Conservation (phyloP, 202 grass and related monocot species). For the Sporobolus alterniflorus region DNA sequence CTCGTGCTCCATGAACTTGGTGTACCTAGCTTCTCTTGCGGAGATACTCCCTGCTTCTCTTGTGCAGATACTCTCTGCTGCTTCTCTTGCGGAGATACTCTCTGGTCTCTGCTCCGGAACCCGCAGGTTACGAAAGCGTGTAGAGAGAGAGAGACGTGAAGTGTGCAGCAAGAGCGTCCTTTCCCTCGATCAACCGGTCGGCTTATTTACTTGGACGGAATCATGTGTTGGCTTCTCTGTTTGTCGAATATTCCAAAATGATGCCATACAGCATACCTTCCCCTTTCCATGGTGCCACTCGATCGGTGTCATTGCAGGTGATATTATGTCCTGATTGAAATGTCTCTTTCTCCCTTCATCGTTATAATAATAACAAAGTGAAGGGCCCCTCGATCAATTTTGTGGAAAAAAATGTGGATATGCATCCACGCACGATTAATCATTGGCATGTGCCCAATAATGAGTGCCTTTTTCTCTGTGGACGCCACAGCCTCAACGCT, state of each 20-base stretch:
- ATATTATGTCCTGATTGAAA: no score
- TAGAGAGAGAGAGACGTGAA: slow-evolving; percentile 29
- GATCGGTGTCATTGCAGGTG: no score
- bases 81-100: background rate
- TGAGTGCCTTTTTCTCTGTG: no score
- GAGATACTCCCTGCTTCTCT: background rate
- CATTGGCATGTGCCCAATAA: no score
- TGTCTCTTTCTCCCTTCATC: no score
- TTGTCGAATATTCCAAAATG: background rate
- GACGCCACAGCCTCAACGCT: no score
- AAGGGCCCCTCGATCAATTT: no score
- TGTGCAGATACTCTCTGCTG: no score
- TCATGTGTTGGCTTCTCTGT: background rate
- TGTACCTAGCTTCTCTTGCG: background rate
- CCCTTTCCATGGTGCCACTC: no score
- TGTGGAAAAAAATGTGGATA: no score
- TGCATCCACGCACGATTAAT: no score
- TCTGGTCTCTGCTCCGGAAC: background rate
- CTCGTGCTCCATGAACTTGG: background rate
- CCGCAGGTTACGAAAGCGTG: background rate
- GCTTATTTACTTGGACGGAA: slow-evolving; percentile 22
- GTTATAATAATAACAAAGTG: no score
- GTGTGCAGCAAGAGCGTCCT: background rate
- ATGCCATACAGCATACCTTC: background rate
- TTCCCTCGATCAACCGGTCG: background rate